Percentiles rank a stretch among this genome's conserved stretches.
phyloP scores from a whole-genome alignment of 176 grass and related monocot genomes.

The Lolium multiflorum region DNA sequence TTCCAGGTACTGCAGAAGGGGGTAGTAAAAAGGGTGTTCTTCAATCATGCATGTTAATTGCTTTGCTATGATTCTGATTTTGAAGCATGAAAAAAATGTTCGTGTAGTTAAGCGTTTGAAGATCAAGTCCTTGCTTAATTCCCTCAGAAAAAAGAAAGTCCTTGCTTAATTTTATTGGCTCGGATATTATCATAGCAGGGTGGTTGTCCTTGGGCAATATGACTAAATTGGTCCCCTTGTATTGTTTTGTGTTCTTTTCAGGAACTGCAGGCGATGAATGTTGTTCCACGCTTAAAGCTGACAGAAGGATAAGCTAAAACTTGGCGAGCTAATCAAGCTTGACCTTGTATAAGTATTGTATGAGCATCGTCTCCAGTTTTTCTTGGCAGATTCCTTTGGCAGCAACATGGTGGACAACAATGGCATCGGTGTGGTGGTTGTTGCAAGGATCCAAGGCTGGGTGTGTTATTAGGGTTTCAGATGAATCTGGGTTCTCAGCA shows the following conservation, averaged over 20 bases:
- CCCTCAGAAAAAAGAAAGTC: too few species aligned
- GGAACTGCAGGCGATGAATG: slow-evolving; percentile 94
- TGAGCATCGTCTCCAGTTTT: not conserved
- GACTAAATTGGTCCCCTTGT: not conserved
- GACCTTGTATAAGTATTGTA: not conserved
- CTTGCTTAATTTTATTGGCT: not conserved
- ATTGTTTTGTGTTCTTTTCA: slow-evolving; percentile 35
- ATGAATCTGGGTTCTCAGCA: not conserved
- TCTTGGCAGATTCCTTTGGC: not conserved
- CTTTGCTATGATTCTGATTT: not conserved
- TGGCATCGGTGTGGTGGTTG: not conserved
- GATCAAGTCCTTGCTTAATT: not conserved
- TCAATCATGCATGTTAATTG: not conserved
- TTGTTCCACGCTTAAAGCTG: slow-evolving; percentile 78
- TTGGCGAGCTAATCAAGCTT: too few species aligned
- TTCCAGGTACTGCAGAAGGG: slow-evolving; percentile 71
- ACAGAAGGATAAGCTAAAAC: slow-evolving; percentile 57
- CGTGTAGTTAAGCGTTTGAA: not conserved
- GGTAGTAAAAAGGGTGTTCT: not conserved
- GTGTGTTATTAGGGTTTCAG: not conserved
- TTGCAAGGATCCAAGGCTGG: not conserved
- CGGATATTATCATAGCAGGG: not conserved
- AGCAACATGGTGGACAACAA: not conserved
- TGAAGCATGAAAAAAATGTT: not conserved
- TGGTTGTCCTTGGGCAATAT: not conserved